phyloP scores from a whole-genome alignment of 2,329 filamentous ascomycete species.

The Coniella lustricola region DNA sequence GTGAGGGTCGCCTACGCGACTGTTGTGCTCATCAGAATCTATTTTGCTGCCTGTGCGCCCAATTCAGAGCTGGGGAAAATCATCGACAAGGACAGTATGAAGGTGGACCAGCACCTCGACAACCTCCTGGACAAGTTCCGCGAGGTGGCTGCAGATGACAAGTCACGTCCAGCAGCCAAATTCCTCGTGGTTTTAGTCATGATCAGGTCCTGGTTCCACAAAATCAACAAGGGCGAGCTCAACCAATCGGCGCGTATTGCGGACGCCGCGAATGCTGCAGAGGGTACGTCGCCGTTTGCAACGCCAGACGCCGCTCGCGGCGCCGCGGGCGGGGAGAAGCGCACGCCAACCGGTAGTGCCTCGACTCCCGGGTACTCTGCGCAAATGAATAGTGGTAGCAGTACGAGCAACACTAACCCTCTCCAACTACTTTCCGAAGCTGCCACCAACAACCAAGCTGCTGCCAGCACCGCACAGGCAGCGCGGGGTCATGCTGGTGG shows the following conservation, averaged over 20 bases:
- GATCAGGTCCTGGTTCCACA: constrained; percentile 62
- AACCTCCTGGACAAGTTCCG: constrained; percentile 62
- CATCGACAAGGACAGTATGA: constrained; percentile 61
- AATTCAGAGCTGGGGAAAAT: constrained; percentile 62
- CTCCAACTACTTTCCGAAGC: constrained; percentile 52
- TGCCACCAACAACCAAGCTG: constrained; percentile 37
- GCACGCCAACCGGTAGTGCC: constrained; percentile 19
- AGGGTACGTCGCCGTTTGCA: constrained; percentile 9
- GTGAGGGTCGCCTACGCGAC: constrained; percentile 66
- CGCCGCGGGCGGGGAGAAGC: constrained; percentile 2
- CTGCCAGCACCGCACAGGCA: constrained; percentile 10
- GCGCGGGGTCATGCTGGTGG: neutral
- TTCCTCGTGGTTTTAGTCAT: constrained; percentile 65
- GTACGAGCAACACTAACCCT: constrained; percentile 35
- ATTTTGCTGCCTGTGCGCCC: constrained; percentile 57
- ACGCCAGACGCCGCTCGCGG: constrained; percentile 1
- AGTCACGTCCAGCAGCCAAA: constrained; percentile 59
- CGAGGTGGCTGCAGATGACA: constrained; percentile 54
- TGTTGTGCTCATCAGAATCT: constrained; percentile 68
- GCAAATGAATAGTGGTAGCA: constrained; percentile 20
- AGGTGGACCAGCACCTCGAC: constrained; percentile 59
- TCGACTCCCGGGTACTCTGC: constrained; percentile 20
- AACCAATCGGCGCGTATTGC: constrained; percentile 8
- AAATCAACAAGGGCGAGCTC: constrained; percentile 24
- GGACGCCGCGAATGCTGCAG: constrained; percentile 1